Evolutionary conservation across 2,329 filamentous ascomycete genomes (phyloP).

Genomic region (Trichocomaceae sp.): DNA sequence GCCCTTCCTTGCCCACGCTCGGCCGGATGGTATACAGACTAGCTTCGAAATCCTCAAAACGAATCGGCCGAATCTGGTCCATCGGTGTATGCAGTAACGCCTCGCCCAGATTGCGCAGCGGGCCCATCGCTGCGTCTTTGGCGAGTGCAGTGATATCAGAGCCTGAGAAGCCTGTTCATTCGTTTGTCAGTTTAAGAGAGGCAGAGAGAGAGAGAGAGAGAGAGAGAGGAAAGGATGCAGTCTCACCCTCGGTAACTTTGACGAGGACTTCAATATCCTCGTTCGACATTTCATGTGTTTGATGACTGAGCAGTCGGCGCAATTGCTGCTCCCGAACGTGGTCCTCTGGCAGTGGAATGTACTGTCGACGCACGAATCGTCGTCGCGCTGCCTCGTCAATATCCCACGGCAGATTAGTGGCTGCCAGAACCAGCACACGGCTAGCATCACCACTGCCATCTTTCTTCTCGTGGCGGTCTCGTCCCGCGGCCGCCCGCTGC

Average conservation of each 20-base stretch:
- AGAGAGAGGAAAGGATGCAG: slow-evolving; percentile 10
- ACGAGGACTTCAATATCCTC: slow-evolving; percentile 69
- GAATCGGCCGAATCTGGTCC: slow-evolving; percentile 87
- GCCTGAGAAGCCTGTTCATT: slow-evolving; percentile 74
- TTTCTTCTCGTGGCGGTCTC: slow-evolving; percentile 59
- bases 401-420: slow-evolving; percentile 94
- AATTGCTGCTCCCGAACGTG: slow-evolving; percentile 75
- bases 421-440: slow-evolving; percentile 84
- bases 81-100: slow-evolving; percentile 83
- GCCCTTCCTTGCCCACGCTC: slow-evolving; percentile 75
- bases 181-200: slow-evolving; percentile 5
- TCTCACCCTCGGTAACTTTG: slow-evolving; percentile 71
- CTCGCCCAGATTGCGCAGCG: slow-evolving; percentile 81
- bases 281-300: slow-evolving; percentile 72
- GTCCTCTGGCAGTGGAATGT: slow-evolving; percentile 86
- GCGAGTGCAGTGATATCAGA: slow-evolving; percentile 94
- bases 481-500: slow-evolving; percentile 81
- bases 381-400: slow-evolving; percentile 92
- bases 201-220: not conserved
- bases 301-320: slow-evolving; percentile 70
- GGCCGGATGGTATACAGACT: slow-evolving; percentile 81
- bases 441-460: slow-evolving; percentile 64
- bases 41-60: slow-evolving; percentile 72
- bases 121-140: slow-evolving; percentile 97
- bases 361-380: slow-evolving; percentile 86